A percentile compares a stretch with the other conserved stretches of the same genome.
Evolutionary conservation across 2,329 filamentous ascomycete genomes (phyloP).

Genomic region (Westerdykella ornata): DNA sequence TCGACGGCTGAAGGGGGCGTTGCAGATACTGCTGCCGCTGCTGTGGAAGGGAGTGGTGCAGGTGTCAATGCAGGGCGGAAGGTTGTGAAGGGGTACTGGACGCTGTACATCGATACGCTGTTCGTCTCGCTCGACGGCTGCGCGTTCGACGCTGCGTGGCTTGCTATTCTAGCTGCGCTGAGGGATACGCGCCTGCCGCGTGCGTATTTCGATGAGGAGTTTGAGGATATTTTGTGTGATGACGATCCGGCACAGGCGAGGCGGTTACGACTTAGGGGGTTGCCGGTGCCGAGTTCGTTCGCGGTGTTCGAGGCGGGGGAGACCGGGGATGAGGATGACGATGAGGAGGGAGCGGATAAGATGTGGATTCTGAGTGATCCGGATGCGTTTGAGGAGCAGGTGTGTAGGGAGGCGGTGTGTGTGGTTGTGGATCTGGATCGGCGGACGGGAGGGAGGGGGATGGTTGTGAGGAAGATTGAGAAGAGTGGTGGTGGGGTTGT

Average conservation of each 20-base stretch:
- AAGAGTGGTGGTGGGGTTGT: constrained; percentile 74
- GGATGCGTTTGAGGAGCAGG: constrained; percentile 78
- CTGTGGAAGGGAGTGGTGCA: constrained; percentile 36
- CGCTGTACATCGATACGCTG: constrained; percentile 89
- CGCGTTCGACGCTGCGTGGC: constrained; percentile 86
- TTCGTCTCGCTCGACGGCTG: constrained; percentile 92
- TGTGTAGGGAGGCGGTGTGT: constrained; percentile 78
- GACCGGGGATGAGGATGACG: constrained; percentile 39
- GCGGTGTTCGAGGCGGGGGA: constrained; percentile 56
- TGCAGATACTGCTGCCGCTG: not conserved
- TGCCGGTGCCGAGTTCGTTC: constrained; percentile 73
- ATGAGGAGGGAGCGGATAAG: constrained; percentile 14
- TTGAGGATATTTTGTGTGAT: constrained; percentile 71
- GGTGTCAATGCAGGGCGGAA: constrained; percentile 41
- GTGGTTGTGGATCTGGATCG: constrained; percentile 62
- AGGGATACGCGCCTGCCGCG: constrained; percentile 68
- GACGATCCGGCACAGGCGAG: constrained; percentile 49
- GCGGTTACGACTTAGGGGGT: constrained; percentile 54
- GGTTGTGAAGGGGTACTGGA: constrained; percentile 81
- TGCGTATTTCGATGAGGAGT: constrained; percentile 78
- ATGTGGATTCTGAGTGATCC: constrained; percentile 78
- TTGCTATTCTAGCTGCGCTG: constrained; percentile 73
- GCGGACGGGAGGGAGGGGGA: constrained; percentile 65
- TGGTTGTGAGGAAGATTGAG: constrained; percentile 63
- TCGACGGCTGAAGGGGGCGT: constrained; percentile 24